Conservation (phyloP, 2,329 filamentous ascomycete species). For the Monilinia aucupariae region DNA sequence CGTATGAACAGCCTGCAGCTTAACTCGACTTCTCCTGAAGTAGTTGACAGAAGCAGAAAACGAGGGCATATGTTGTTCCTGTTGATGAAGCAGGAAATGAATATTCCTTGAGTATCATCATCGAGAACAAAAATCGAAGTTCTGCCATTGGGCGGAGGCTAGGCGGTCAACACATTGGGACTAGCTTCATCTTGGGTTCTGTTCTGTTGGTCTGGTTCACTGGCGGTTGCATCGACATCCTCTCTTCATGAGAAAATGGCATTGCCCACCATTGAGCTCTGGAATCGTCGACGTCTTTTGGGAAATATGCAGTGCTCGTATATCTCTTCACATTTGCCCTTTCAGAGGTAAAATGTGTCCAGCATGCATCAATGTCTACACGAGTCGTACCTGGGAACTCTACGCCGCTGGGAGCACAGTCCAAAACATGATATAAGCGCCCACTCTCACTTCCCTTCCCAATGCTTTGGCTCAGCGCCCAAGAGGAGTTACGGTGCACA, state of each 20-base stretch:
- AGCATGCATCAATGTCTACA: too few species aligned
- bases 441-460: not conserved
- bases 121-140: conserved; percentile 6
- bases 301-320: too few species aligned
- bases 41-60: conserved; percentile 3
- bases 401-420: not conserved
- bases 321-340: too few species aligned
- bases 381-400: not conserved
- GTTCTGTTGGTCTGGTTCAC: too few species aligned
- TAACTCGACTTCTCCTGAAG: conserved; percentile 3
- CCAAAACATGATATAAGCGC: not conserved
- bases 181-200: not conserved
- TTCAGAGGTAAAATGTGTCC: too few species aligned
- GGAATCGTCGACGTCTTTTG: too few species aligned
- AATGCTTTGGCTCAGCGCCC: not conserved
- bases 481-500: conserved; percentile 3
- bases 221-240: too few species aligned
- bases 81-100: too few species aligned
- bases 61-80: not conserved
- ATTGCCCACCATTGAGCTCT: too few species aligned
- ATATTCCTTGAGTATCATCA: not conserved
- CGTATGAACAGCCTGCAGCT: not conserved
- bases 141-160: not conserved
- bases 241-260: not conserved
- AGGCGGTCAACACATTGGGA: not conserved